Conservation (phyloP, 2,329 filamentous ascomycete genomes). For the Rasamsonia emersonii region DNA sequence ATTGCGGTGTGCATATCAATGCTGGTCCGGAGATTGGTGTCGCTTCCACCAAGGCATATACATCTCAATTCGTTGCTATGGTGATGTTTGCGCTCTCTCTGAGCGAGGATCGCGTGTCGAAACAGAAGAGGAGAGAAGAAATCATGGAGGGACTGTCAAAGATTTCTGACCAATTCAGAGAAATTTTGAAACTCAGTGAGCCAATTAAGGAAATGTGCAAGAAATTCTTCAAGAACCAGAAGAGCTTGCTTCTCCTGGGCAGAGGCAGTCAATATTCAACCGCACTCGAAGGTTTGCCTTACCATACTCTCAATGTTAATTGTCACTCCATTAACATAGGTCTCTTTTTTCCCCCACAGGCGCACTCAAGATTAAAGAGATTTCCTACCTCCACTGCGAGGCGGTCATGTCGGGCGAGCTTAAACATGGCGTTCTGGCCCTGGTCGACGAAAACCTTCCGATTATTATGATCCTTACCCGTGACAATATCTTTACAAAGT, state of each 20-base stretch:
- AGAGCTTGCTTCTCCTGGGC: slow-evolving; percentile 85
- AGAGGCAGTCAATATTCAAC: slow-evolving; percentile 91
- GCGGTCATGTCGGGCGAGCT: slow-evolving; percentile 99
- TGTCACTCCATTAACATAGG: slow-evolving; percentile 8
- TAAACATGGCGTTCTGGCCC: slow-evolving; percentile 94
- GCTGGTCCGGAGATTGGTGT: slow-evolving; percentile 98
- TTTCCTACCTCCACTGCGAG: slow-evolving; percentile 98
- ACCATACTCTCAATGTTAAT: neutral
- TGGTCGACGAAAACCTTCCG: slow-evolving; percentile 95
- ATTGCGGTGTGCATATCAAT: slow-evolving; percentile 99
- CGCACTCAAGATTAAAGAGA: slow-evolving; percentile 99
- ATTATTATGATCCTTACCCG: slow-evolving; percentile 99
- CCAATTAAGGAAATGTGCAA: slow-evolving; percentile 90
- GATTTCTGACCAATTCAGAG: slow-evolving; percentile 83
- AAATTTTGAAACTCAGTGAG: slow-evolving; percentile 83
- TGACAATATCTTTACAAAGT: slow-evolving; percentile 94
- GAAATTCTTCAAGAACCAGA: slow-evolving; percentile 92
- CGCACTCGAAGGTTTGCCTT: slow-evolving; percentile 68
- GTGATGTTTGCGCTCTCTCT: slow-evolving; percentile 98
- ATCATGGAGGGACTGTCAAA: slow-evolving; percentile 90
- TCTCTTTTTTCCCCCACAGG: slow-evolving; percentile 31
- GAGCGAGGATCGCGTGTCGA: slow-evolving; percentile 92
- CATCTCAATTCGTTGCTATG: slow-evolving; percentile 98
- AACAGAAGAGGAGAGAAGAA: slow-evolving; percentile 82
- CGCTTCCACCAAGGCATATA: slow-evolving; percentile 98